A percentile compares a stretch with the other conserved stretches of the same genome.
Evolutionary conservation across 2,329 filamentous ascomycete genomes (phyloP).

Genomic region (Fusarium guadeloupense): DNA sequence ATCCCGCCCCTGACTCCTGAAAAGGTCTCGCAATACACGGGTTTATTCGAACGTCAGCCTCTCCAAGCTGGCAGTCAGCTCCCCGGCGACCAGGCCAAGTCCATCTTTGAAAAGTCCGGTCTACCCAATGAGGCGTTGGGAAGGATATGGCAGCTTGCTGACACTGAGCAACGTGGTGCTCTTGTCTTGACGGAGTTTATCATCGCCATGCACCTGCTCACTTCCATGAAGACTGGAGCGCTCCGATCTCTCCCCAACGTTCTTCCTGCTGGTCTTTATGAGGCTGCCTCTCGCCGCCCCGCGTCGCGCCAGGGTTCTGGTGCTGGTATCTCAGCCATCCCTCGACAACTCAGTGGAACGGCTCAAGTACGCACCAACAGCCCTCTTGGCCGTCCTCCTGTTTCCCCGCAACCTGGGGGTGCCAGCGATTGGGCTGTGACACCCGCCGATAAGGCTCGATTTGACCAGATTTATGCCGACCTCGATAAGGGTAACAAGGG

Average conservation of each 20-base stretch:
- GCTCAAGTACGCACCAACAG: slow-evolving; percentile 70
- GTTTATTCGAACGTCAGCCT: slow-evolving; percentile 90
- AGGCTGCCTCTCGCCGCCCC: slow-evolving; percentile 78
- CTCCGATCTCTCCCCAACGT: slow-evolving; percentile 82
- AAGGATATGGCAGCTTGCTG: slow-evolving; percentile 95
- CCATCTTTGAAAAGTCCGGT: slow-evolving; percentile 93
- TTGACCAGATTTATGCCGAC: slow-evolving; percentile 84
- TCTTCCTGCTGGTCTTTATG: slow-evolving; percentile 86
- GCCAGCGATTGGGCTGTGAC: slow-evolving; percentile 80
- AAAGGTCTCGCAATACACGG: slow-evolving; percentile 87
- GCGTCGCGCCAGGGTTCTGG: slow-evolving; percentile 60
- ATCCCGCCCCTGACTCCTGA: slow-evolving; percentile 89
- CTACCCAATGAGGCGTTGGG: slow-evolving; percentile 90
- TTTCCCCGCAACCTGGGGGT: slow-evolving; percentile 55
- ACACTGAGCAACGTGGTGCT: slow-evolving; percentile 90
- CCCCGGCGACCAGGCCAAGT: slow-evolving; percentile 85
- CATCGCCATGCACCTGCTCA: slow-evolving; percentile 97
- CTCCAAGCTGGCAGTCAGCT: slow-evolving; percentile 75
- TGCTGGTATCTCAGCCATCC: slow-evolving; percentile 72
- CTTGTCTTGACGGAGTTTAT: slow-evolving; percentile 92
- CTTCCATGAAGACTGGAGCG: slow-evolving; percentile 85
- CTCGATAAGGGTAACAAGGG: slow-evolving; percentile 85
- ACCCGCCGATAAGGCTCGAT: slow-evolving; percentile 84
- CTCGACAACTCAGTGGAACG: slow-evolving; percentile 82
- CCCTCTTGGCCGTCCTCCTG: slow-evolving; percentile 62